Conservation (phyloP, 208 protist genomes). For the Entamoeba moshkovskii region DNA sequence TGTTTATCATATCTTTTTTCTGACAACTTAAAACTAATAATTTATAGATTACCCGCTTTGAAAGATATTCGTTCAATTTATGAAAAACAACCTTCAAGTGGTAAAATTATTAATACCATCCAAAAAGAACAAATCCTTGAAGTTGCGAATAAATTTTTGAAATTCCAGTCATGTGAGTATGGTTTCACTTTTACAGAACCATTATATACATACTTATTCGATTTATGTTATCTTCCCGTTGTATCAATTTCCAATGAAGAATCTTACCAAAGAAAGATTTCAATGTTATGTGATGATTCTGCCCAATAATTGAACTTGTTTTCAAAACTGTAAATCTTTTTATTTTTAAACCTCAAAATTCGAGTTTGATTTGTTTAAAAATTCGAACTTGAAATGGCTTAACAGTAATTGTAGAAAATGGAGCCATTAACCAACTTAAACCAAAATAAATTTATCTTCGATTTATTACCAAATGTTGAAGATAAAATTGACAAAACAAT, state of each 20-base stretch:
- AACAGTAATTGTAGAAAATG: too few species aligned
- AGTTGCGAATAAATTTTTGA: background rate
- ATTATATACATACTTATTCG: background rate
- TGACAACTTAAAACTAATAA: background rate
- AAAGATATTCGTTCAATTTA: background rate
- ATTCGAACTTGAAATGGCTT: too few species aligned
- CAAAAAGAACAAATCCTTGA: background rate
- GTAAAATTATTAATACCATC: background rate
- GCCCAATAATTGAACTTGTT: too few species aligned
- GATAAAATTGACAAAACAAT: too few species aligned
- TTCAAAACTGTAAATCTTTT: too few species aligned
- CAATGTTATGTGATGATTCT: background rate
- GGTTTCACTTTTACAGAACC: background rate
- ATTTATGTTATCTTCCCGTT: background rate
- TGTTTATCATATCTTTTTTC: background rate
- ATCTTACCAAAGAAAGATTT: background rate
- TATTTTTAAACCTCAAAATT: too few species aligned
- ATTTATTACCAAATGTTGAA: too few species aligned
- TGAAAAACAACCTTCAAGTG: background rate
- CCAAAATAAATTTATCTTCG: too few species aligned
- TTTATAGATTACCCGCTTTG: background rate
- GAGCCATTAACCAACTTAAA: too few species aligned
- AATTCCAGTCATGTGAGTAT: background rate
- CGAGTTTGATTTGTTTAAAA: too few species aligned
- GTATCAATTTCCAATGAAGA: background rate